Evolutionary conservation across 2,329 filamentous ascomycete species (phyloP), one percentile per base, ranked within the genome.

Genomic region (Botrytis elliptica): DNA sequence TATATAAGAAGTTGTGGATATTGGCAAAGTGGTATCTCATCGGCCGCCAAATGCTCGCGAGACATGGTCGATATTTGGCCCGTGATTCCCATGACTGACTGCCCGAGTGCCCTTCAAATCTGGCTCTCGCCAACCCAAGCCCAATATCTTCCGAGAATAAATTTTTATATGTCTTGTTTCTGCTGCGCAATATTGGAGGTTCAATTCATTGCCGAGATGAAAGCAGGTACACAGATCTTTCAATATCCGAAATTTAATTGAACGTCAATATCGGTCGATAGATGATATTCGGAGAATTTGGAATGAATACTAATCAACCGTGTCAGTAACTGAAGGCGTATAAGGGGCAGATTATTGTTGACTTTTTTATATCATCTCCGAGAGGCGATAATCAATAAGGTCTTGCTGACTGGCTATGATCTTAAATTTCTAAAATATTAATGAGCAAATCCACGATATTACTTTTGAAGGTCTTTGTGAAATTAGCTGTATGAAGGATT

Each of bases 171-270:
- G 22, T 55, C 46, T 68, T 40, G 25, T 29, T 29, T 55, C 22
- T 55, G 33, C 46, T 68, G 46, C 65, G 46, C 46, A 68, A 55
- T 68, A 68, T 68, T 40, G 36, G n/a, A 68, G 29, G 25, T 42
- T 42, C 65, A 55, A 55, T 29, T 16, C 25, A 29, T 55, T 68
- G 46, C 65, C 65, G 65, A 68, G 46, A 68, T 68, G 65, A 55
- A 55, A 49, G 33, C 25, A 55, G 8, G 25, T 29, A 38, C 38
- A 67, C 29, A 55, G 49, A n/a, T 55, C 49, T 55, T 55, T 40
- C 65, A 67, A 55, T 55, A 29, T 40, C 65, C 65, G 65, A 67
- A 14, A 67, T 55, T 36, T 55, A 55, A 67, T 67, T 67, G 65
- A 55, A 40, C 46, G 25, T 29, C n/a, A 64, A 29, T 42, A 67